A percentile compares a stretch with the other conserved stretches of the same genome.
Evolutionary conservation across 2,329 filamentous ascomycete species (phyloP).

Genomic region (Coniochaeta hoffmannii): DNA sequence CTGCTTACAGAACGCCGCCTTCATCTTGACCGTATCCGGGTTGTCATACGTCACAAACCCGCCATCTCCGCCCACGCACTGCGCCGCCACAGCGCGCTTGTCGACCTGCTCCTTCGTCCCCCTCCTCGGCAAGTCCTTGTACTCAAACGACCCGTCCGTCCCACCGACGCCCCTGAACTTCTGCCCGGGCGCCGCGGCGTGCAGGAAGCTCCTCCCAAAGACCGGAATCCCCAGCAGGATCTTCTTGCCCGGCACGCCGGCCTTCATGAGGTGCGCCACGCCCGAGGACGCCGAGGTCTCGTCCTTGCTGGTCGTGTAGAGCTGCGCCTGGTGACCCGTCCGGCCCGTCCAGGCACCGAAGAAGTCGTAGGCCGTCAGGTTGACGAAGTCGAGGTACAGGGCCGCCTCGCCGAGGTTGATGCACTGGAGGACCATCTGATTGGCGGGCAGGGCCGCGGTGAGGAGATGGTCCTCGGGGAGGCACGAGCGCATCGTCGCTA

Average conservation of each 20-base stretch:
- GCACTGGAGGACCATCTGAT: constrained; percentile 56
- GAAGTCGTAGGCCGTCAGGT: constrained; percentile 77
- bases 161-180: constrained; percentile 47
- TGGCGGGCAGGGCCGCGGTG: constrained; percentile 65
- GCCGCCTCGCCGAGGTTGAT: constrained; percentile 59
- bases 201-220: constrained; percentile 68
- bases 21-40: constrained; percentile 65
- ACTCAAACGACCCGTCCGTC: constrained; percentile 67
- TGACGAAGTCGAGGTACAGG: constrained; percentile 65
- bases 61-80: constrained; percentile 64
- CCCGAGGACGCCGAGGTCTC: constrained; percentile 60
- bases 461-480: constrained; percentile 62
- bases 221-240: constrained; percentile 69
- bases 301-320: constrained; percentile 54
- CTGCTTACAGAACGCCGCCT: constrained; percentile 66
- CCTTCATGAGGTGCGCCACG: constrained; percentile 56
- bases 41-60: constrained; percentile 79
- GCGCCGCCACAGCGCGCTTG: constrained; percentile 59
- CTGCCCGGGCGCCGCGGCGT: constrained; percentile 58
- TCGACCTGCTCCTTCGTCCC: constrained; percentile 62
- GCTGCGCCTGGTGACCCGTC: constrained; percentile 69
- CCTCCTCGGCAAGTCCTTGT: constrained; percentile 57
- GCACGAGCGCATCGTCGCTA: constrained; percentile 57
- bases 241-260: constrained; percentile 62
- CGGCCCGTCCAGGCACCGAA: constrained; percentile 61